Percentiles rank a stretch among this genome's conserved stretches.
Evolutionary conservation across 1,139 yeast genomes (phyloP).

Genomic region (Taphrina wiesneri): DNA sequence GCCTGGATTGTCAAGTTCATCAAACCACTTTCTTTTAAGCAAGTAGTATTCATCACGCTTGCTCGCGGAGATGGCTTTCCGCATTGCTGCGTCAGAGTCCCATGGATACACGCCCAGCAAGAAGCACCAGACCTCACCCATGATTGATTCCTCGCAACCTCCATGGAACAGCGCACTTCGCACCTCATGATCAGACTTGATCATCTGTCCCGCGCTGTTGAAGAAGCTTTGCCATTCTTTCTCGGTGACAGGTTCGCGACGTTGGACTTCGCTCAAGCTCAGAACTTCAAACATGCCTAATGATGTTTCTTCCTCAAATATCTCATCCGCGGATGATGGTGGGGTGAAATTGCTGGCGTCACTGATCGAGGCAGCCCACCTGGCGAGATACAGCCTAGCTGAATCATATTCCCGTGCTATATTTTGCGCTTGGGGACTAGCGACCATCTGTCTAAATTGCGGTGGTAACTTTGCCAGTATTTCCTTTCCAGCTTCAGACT

Average conservation of each 20-base stretch:
- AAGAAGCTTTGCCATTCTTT: slow-evolving; percentile 87
- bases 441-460: slow-evolving; percentile 60
- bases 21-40: slow-evolving; percentile 67
- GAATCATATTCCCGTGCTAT: slow-evolving; percentile 91
- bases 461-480: slow-evolving; percentile 68
- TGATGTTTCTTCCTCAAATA: slow-evolving; percentile 69
- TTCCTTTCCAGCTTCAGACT: slow-evolving; percentile 37
- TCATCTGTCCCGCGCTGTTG: slow-evolving; percentile 72
- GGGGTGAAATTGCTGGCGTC: slow-evolving; percentile 47
- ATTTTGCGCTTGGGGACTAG: slow-evolving; percentile 74
- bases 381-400: slow-evolving; percentile 86
- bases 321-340: slow-evolving; percentile 21
- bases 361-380: slow-evolving; percentile 95
- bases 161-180: slow-evolving; percentile 87
- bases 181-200: slow-evolving; percentile 72
- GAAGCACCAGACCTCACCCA: slow-evolving; percentile 84
- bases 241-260: slow-evolving; percentile 64
- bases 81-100: slow-evolving; percentile 74
- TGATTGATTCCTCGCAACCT: slow-evolving; percentile 51
- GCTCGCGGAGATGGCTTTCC: slow-evolving; percentile 59
- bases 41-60: slow-evolving; percentile 65
- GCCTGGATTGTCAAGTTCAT: slow-evolving; percentile 62
- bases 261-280: slow-evolving; percentile 60
- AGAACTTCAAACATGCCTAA: slow-evolving; percentile 69
- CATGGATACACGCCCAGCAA: slow-evolving; percentile 82